Percentiles rank a stretch among this genome's conserved stretches.
phyloP scores from a whole-genome alignment of 805 yeast genomes.

The Yamadazyma laniorum region DNA sequence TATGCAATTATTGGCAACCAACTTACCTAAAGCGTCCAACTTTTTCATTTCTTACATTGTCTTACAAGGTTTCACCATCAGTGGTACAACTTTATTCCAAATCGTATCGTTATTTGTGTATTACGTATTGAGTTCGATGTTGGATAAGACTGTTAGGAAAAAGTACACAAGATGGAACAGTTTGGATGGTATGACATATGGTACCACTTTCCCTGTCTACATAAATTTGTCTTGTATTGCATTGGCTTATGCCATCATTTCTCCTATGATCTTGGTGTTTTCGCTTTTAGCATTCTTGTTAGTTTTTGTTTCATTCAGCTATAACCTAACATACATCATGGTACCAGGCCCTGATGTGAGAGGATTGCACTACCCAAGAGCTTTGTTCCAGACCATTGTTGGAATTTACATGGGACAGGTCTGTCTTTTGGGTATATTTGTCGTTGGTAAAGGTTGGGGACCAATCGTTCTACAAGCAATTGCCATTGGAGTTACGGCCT shows the following conservation, averaged over 20 bases:
- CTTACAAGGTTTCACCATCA: constrained; percentile 64
- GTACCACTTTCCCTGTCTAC: constrained; percentile 74
- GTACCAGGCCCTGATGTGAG: constrained; percentile 68
- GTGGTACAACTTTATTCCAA: constrained; percentile 67
- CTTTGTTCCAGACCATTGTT: constrained; percentile 80
- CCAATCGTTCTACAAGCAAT: constrained; percentile 77
- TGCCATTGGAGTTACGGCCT: constrained; percentile 60
- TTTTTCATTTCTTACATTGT: constrained; percentile 67
- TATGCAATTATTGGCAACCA: constrained; percentile 58
- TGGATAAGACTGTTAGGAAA: constrained; percentile 68
- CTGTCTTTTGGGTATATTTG: constrained; percentile 81
- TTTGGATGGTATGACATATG: constrained; percentile 61
- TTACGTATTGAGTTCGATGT: constrained; percentile 53
- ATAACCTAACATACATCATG: constrained; percentile 72
- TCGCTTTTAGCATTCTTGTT: constrained; percentile 67
- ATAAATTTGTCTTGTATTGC: constrained; percentile 68
- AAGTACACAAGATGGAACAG: constrained; percentile 58
- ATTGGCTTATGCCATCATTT: constrained; percentile 65
- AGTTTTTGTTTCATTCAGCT: constrained; percentile 72
- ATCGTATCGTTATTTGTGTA: constrained; percentile 56
- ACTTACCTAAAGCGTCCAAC: constrained; percentile 71
- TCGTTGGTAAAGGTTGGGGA: constrained; percentile 94
- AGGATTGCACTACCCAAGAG: constrained; percentile 85
- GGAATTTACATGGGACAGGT: constrained; percentile 88
- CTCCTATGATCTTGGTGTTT: constrained; percentile 81